phyloP scores from a whole-genome alignment of 306 rosid genomes.

The Prunus fruticosa region DNA sequence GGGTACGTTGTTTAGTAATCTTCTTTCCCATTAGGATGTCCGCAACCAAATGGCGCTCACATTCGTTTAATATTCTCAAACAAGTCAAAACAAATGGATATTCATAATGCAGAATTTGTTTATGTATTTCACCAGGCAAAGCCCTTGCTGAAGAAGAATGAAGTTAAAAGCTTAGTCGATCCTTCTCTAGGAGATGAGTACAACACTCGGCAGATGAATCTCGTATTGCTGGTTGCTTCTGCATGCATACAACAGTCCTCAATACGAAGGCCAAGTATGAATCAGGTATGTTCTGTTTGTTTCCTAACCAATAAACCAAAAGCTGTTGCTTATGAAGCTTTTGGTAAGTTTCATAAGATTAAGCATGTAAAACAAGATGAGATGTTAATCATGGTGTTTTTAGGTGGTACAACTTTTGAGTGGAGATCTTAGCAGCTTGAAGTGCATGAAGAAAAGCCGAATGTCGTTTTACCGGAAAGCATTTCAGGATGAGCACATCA shows the following conservation, averaged over 20 bases:
- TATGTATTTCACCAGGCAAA: conserved; percentile 50
- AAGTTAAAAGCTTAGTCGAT: conserved; percentile 56
- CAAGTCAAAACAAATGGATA: background rate
- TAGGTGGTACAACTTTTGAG: conserved; percentile 70
- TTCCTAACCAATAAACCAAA: background rate
- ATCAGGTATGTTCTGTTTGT: conserved; percentile 50
- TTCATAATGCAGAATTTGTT: background rate
- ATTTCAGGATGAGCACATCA: conserved; percentile 50
- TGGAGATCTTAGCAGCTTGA: conserved; percentile 75
- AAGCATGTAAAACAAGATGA: too few relatives aligned
- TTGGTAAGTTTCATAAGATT: too few relatives aligned
- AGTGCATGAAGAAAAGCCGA: conserved; percentile 58
- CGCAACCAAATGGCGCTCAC: background rate
- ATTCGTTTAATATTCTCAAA: background rate
- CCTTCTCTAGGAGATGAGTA: conserved; percentile 52
- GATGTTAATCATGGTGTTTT: background rate
- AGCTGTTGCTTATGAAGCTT: too few relatives aligned
- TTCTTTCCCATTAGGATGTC: background rate
- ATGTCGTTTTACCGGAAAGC: conserved; percentile 57
- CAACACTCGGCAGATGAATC: conserved; percentile 51
- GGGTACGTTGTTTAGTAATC: conserved; percentile 46
- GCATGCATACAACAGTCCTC: conserved; percentile 82
- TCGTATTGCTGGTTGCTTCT: conserved; percentile 73
- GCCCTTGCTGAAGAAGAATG: conserved; percentile 76
- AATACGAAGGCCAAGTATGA: conserved; percentile 75